These are phyloP conservation scores for Sphagnum magellanicum DNA, from an alignment of 228 moss, liverwort and hornwort genomes.

Conservation along the genomic window DNA sequence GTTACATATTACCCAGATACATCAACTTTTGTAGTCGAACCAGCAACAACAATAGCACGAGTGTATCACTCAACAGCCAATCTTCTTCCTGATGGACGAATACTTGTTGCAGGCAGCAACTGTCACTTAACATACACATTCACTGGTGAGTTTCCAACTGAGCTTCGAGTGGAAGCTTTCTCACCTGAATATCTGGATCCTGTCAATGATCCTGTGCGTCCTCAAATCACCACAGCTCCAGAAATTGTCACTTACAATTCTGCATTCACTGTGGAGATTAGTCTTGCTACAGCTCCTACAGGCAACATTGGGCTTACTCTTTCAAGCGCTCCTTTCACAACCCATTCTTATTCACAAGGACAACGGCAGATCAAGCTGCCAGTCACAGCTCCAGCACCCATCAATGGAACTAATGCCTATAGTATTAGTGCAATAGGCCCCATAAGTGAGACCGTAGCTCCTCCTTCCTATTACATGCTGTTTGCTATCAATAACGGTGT, in stretches of 20 bases:
- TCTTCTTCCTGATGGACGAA: conserved; percentile 40
- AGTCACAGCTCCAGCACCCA: conserved; percentile 13
- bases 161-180: conserved; percentile 46
- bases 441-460: conserved; percentile 26
- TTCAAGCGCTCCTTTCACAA: conserved; percentile 50
- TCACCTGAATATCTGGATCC: conserved; percentile 28
- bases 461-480: conserved; percentile 48
- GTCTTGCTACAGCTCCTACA: conserved; percentile 7
- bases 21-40: conserved; percentile 26
- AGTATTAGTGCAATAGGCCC: conserved; percentile 26
- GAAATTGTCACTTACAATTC: conserved; percentile 11
- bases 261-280: conserved; percentile 22
- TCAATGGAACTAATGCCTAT: conserved; percentile 7
- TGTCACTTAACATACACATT: conserved; percentile 48
- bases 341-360: conserved; percentile 52
- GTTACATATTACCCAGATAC: conserved; percentile 30
- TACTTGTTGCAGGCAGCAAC: conserved; percentile 48
- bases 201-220: conserved; percentile 7
- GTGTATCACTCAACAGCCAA: conserved; percentile 58
- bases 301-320: conserved; percentile 23
- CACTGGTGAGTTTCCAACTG: conserved; percentile 40
- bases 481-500: conserved; percentile 38
- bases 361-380: conserved; percentile 52
- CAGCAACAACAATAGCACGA: conserved; percentile 31
- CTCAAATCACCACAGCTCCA: conserved; percentile 18